Base-by-base conservation (phyloP, 164 flowering plant genomes). In the Berberis vulgaris region DNA sequence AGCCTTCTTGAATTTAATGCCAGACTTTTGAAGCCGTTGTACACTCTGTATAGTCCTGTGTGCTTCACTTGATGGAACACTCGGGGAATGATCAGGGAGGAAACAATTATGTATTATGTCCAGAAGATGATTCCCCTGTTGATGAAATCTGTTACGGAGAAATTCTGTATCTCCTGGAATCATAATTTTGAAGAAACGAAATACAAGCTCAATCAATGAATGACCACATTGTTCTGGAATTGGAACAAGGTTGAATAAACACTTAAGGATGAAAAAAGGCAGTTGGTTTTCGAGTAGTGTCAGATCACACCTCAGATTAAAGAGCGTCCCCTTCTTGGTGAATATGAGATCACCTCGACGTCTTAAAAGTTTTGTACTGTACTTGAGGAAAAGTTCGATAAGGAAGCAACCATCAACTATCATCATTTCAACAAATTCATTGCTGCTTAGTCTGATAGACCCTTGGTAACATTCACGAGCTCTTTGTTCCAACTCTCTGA, bases 351-450 rank as follows among this genome's bases (percentile, higher is more conserved):
- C 59, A 45, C 4, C 41, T 6, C 43, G 47, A 6, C 50, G 43
- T 49, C 65, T 49, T 45, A 62, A 12, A 10, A 49, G 56, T 39
- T 49, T 56, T 7, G 43, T 62, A 3, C 65, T 56, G 50, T 62
- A 63, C 13, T 63, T 63, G 38, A 43, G 54, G 59, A 63, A 54
- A 11, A 63, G 59, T 7, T 63, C 66, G 43, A 63, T 38, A 9
- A 44, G 9, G 38, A 63, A 63, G 40, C 66, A 63, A 43, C n/a
- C 59, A 43, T 63, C 66, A 43, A 63, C 49, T 8, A 54, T 2
- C 47, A 63, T 53, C 66, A 63, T 63, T 54, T 63, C 59, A 4
- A 63, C 59, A 43, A 63, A 63, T 55, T 63, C 66, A 26, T 63
- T n/a, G 12, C 66, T 63, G 3, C 42, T 43, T 11, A 63, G 47